A percentile compares a stretch with the other conserved stretches of the same genome.
Conservation (phyloP, 306 rosid species). For the Pueraria montana region DNA sequence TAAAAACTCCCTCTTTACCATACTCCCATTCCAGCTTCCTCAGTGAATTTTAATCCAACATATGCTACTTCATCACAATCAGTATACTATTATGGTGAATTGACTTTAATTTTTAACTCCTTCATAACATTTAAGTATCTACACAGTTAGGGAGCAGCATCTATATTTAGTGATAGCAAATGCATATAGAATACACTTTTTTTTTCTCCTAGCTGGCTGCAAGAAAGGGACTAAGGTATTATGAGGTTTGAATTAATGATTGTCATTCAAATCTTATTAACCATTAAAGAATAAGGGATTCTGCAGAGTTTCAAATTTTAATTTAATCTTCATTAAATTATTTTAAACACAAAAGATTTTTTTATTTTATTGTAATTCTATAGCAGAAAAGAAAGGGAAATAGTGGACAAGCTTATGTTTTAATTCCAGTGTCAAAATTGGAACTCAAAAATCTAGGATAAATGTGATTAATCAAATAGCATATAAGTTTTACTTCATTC, state of each 20-base stretch:
- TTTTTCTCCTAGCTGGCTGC: background rate
- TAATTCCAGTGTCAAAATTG: background rate
- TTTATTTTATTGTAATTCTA: background rate
- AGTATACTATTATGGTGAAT: background rate
- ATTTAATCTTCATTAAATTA: background rate
- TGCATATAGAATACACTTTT: background rate
- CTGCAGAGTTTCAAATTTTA: background rate
- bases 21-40: background rate
- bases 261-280: background rate
- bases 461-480: background rate
- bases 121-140: background rate
- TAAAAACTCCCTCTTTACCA: background rate
- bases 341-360: background rate
- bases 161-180: background rate
- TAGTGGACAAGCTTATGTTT: background rate
- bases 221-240: background rate
- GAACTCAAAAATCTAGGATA: background rate
- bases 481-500: background rate
- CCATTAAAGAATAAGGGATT: background rate
- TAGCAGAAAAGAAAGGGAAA: constrained; percentile 1
- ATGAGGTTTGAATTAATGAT: background rate
- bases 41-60: background rate
- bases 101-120: background rate
- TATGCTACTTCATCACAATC: constrained; percentile 2
- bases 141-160: background rate